A percentile compares a stretch with the other conserved stretches of the same genome.
Conservation (phyloP, 2,329 filamentous ascomycete genomes). For the Cordyceps militaris region DNA sequence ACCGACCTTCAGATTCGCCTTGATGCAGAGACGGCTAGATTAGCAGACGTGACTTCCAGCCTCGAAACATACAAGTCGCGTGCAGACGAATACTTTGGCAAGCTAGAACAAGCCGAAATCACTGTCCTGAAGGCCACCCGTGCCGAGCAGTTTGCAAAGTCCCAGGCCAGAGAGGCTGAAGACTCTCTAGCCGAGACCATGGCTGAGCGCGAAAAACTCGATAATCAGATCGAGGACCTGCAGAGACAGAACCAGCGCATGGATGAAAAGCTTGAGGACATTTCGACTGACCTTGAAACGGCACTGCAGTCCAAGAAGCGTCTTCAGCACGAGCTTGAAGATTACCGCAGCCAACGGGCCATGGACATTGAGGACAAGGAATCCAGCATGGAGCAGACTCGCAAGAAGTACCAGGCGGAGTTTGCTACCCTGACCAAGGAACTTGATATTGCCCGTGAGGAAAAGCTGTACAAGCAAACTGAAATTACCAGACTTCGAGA, state of each 20-base stretch:
- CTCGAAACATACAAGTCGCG: slow-evolving; percentile 84
- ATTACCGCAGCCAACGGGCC: slow-evolving; percentile 89
- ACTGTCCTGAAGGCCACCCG: slow-evolving; percentile 85
- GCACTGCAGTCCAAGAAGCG: slow-evolving; percentile 86
- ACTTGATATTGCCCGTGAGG: slow-evolving; percentile 87
- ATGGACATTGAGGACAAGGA: slow-evolving; percentile 98
- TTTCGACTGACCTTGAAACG: slow-evolving; percentile 80
- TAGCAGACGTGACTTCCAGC: slow-evolving; percentile 76
- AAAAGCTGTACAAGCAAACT: slow-evolving; percentile 74
- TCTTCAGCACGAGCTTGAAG: slow-evolving; percentile 93
- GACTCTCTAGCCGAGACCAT: slow-evolving; percentile 85
- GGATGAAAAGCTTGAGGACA: slow-evolving; percentile 85
- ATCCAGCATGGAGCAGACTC: slow-evolving; percentile 89
- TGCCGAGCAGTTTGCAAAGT: slow-evolving; percentile 89
- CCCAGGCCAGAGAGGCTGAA: slow-evolving; percentile 83
- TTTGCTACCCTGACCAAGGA: slow-evolving; percentile 85
- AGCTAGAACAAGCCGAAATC: slow-evolving; percentile 94
- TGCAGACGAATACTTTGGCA: slow-evolving; percentile 93
- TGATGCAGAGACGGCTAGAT: slow-evolving; percentile 79
- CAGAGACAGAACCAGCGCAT: slow-evolving; percentile 84
- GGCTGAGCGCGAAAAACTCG: slow-evolving; percentile 87
- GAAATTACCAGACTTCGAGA: slow-evolving; percentile 88
- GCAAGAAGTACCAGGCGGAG: slow-evolving; percentile 94
- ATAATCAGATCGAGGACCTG: slow-evolving; percentile 78
- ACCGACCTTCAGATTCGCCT: slow-evolving; percentile 88